Conservation (phyloP, 768 basidiomycete species). For the Russula sp. region DNA sequence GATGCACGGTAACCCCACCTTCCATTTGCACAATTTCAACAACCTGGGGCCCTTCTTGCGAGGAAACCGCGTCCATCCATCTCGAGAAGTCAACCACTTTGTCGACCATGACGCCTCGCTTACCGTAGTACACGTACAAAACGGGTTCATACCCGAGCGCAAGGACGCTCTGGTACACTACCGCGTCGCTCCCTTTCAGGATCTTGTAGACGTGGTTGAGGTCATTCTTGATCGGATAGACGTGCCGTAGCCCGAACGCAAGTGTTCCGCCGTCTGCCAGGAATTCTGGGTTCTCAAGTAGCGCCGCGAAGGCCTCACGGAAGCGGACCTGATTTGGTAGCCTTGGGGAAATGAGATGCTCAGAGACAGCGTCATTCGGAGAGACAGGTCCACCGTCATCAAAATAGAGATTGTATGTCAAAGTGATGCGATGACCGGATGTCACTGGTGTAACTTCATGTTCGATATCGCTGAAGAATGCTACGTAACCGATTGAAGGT, state of each 20-base stretch:
- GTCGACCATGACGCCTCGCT: not conserved
- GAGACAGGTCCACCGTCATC: slow-evolving; percentile 2
- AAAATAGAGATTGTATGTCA: slow-evolving; percentile 46
- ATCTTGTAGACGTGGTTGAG: not conserved
- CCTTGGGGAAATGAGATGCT: not conserved
- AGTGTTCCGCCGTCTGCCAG: slow-evolving; percentile 43
- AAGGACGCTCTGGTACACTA: not conserved
- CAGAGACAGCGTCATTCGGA: not conserved
- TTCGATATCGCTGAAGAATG: slow-evolving; percentile 47
- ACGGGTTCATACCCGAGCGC: slow-evolving; percentile 11
- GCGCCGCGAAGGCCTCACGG: slow-evolving; percentile 27
- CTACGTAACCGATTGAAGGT: slow-evolving; percentile 39
- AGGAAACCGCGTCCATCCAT: too few relatives aligned
- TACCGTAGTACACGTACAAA: slow-evolving; percentile 3
- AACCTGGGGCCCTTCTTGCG: too few relatives aligned
- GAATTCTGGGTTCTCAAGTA: slow-evolving; percentile 39
- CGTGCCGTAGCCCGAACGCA: slow-evolving; percentile 42
- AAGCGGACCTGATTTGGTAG: slow-evolving; percentile 17
- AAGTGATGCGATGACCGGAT: slow-evolving; percentile 43
- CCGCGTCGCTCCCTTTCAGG: slow-evolving; percentile 21
- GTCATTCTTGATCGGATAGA: slow-evolving; percentile 37
- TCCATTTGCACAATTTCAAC: not conserved
- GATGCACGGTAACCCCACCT: not conserved
- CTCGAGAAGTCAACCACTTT: not conserved
- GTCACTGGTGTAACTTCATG: slow-evolving; percentile 46